Percentiles rank a stretch among this genome's conserved stretches.
Conservation (phyloP, 1,139 yeast genomes). For the Nakaseomyces nivariensis region DNA sequence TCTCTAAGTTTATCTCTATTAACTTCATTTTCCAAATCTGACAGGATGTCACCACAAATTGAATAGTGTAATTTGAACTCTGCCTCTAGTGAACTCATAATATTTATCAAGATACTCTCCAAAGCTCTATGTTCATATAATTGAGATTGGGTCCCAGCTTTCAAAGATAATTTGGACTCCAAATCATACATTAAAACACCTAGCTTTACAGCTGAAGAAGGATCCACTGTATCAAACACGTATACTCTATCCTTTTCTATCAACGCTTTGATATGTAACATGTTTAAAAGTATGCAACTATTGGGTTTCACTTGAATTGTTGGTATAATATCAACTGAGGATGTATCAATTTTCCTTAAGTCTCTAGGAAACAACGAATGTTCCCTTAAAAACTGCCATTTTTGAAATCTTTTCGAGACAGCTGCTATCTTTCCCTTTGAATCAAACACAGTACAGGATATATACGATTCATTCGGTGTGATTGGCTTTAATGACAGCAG, state of each 20-base stretch:
- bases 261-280: slow-evolving; percentile 79
- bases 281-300: slow-evolving; percentile 63
- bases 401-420: slow-evolving; percentile 68
- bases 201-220: slow-evolving; percentile 50
- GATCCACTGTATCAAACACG: slow-evolving; percentile 63
- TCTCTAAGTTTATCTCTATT: slow-evolving; percentile 59
- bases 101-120: slow-evolving; percentile 79
- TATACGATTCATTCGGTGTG: slow-evolving; percentile 46
- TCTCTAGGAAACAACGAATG: slow-evolving; percentile 66
- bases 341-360: slow-evolving; percentile 74
- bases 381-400: slow-evolving; percentile 62
- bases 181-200: slow-evolving; percentile 81
- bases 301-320: slow-evolving; percentile 60
- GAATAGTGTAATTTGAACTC: slow-evolving; percentile 68
- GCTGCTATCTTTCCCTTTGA: slow-evolving; percentile 59
- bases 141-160: slow-evolving; percentile 18
- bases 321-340: slow-evolving; percentile 83
- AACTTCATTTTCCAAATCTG: slow-evolving; percentile 60
- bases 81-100: slow-evolving; percentile 73
- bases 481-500: slow-evolving; percentile 39
- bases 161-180: slow-evolving; percentile 58
- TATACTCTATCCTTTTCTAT: slow-evolving; percentile 72
- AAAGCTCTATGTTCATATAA: slow-evolving; percentile 79
- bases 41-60: slow-evolving; percentile 55
- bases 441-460: slow-evolving; percentile 76